phyloP scores from a whole-genome alignment of 371 early-diverging fungal genomes.

The Zychaea mexicana region DNA sequence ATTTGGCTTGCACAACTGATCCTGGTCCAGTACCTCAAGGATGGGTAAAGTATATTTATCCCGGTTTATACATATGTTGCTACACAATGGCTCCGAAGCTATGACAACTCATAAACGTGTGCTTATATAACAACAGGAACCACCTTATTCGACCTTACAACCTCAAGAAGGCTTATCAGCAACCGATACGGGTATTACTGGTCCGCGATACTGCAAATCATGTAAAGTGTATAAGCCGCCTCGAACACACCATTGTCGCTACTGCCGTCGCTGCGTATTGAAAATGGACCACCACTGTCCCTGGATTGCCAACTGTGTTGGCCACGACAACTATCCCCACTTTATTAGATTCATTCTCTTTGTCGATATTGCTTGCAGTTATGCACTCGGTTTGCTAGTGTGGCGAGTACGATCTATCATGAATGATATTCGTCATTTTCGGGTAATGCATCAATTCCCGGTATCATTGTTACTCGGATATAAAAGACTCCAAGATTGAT shows the following conservation, averaged over 20 bases:
- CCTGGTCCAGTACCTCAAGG: constrained; percentile 81
- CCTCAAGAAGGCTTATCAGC: constrained; percentile 11
- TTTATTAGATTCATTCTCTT: constrained; percentile 87
- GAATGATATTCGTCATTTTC: constrained; percentile 42
- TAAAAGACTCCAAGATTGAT: not conserved
- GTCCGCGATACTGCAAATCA: constrained; percentile 73
- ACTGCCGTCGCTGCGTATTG: constrained; percentile 82
- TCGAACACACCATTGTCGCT: constrained; percentile 82
- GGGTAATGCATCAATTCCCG: constrained; percentile 18
- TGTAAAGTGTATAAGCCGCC: constrained; percentile 85
- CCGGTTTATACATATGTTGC: too few relatives aligned
- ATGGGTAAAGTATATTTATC: constrained; percentile 56
- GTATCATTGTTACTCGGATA: not conserved
- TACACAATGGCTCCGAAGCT: too few relatives aligned
- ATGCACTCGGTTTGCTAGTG: constrained; percentile 34
- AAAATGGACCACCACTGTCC: constrained; percentile 98
- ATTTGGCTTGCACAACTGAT: constrained; percentile 72
- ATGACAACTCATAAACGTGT: too few relatives aligned
- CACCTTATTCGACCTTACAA: constrained; percentile 32
- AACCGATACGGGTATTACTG: constrained; percentile 30
- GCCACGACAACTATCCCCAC: constrained; percentile 84
- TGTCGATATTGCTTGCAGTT: constrained; percentile 64
- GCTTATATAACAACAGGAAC: constrained; percentile 35
- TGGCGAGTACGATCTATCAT: constrained; percentile 41
- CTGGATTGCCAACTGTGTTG: constrained; percentile 98